Conservation (phyloP, 2,329 filamentous ascomycete genomes). For the Mycocentrospora acerina region DNA sequence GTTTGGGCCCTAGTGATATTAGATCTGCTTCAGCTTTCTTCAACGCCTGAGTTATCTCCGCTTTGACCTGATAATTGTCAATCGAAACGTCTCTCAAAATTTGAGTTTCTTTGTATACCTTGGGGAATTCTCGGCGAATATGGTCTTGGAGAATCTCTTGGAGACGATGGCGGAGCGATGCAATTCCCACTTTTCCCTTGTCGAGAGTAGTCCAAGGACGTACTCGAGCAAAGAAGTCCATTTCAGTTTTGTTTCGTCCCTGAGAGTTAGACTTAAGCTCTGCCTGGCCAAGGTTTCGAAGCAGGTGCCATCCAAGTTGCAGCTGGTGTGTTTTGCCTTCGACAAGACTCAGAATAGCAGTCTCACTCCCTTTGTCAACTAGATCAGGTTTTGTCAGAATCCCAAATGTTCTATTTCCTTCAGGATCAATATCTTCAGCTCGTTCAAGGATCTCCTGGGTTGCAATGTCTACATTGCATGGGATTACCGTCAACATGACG, state of each 20-base stretch:
- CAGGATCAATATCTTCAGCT: slow-evolving; percentile 38
- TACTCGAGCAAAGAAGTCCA: slow-evolving; percentile 38
- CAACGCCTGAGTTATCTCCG: slow-evolving; percentile 41
- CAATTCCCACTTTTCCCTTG: neutral
- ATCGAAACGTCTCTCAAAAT: neutral
- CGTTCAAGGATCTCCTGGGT: slow-evolving; percentile 50
- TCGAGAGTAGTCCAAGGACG: neutral
- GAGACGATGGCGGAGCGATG: slow-evolving; percentile 42
- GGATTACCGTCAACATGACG: slow-evolving; percentile 15
- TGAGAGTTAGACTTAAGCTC: slow-evolving; percentile 4
- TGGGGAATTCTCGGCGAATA: slow-evolving; percentile 49
- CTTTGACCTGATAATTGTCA: slow-evolving; percentile 26
- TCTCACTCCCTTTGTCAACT: slow-evolving; percentile 29
- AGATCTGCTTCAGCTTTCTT: slow-evolving; percentile 28
- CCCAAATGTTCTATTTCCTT: slow-evolving; percentile 28
- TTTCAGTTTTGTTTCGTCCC: too few species aligned
- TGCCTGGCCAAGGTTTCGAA: slow-evolving; percentile 31
- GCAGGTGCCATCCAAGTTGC: slow-evolving; percentile 20
- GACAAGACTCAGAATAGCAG: too few species aligned
- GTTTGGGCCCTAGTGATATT: slow-evolving; percentile 33
- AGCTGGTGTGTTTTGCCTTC: too few species aligned
- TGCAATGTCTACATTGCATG: slow-evolving; percentile 44
- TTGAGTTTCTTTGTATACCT: slow-evolving; percentile 24
- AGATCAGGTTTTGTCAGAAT: slow-evolving; percentile 41
- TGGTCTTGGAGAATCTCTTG: slow-evolving; percentile 43